Base-by-base conservation (phyloP, 768 basidiomycete species). In the Russula foetens region DNA sequence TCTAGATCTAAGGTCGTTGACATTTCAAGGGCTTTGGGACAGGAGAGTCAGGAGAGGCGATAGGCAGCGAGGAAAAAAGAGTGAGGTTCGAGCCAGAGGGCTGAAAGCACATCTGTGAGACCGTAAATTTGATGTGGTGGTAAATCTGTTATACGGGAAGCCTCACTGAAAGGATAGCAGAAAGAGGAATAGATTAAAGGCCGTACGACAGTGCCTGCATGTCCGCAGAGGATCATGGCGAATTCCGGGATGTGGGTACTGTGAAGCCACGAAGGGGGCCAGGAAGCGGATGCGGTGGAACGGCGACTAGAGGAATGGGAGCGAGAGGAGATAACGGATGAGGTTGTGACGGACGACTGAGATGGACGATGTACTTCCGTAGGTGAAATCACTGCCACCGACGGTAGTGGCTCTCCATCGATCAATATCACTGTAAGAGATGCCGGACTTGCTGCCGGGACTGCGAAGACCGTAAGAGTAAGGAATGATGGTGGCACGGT, bases 1-100 rank as follows among this genome's bases (percentile, higher is more conserved):
- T 58, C 50, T 17, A 62, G 63, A 33, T 51, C 44, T 14, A 62
- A 5, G 1, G 61, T 38, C 19, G 61, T 62, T 33, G 61, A 41
- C 11, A 17, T 46, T 43, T 62, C 61, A 12, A 62, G 59, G 6
- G 43, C 43, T 41, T 58, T 46, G 19, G 65, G 63, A 38, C 55
- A 59, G 14, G 63, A 56, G 14, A 66, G 24, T 12, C 59, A 63
- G 15, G 59, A 47, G 35, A 66, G 56, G 17, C 63, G 65, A 50
- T 64, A 66, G 28, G 65, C 65, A 26, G 65, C 58, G 23, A 64
- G 58, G 45, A 66, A 66, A 21, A 63, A 55, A 19, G 65, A 66
- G 19, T 60, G 51, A 14, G 65, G 63, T 39, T 66, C 65, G 23
- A 66, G 58, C 33, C 63, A 63, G 17, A n/a, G n/a, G n/a, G n/a